Evolutionary conservation across 805 yeast genomes (phyloP).

Genomic region (Ogataea pini): DNA sequence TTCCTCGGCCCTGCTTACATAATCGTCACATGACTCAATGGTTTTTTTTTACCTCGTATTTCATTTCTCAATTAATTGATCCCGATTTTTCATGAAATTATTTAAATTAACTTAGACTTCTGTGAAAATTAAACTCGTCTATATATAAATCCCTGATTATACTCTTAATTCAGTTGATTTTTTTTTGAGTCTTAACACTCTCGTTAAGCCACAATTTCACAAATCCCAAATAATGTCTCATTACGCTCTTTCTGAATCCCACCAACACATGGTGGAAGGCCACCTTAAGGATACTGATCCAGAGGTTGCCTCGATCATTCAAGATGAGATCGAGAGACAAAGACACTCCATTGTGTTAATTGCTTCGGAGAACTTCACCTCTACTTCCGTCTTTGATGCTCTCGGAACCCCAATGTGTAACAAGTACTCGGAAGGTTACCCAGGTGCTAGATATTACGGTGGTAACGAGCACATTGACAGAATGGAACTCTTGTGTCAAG

Average conservation of each 20-base stretch:
- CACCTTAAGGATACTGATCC: conserved; percentile 70
- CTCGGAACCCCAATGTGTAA: conserved; percentile 98
- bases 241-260: conserved; percentile 69
- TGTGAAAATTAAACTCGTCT: neutral
- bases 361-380: conserved; percentile 96
- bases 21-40: neutral
- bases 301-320: conserved; percentile 69
- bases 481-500: conserved; percentile 89
- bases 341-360: conserved; percentile 90
- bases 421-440: conserved; percentile 99
- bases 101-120: conserved; percentile 5
- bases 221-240: conserved; percentile 17
- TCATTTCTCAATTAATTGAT: neutral
- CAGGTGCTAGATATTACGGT: conserved; percentile 98
- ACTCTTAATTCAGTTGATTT: neutral
- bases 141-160: neutral
- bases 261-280: conserved; percentile 65
- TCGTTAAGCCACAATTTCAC: neutral
- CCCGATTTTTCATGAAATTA: neutral
- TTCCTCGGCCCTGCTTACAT: too few relatives aligned
- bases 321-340: conserved; percentile 87
- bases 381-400: conserved; percentile 93
- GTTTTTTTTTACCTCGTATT: neutral
- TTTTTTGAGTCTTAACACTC: neutral
- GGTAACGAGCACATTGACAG: conserved; percentile 97